Percentiles rank a stretch among this genome's conserved stretches.
Conservation (phyloP, 768 basidiomycete genomes). For the Pholiota molesta region DNA sequence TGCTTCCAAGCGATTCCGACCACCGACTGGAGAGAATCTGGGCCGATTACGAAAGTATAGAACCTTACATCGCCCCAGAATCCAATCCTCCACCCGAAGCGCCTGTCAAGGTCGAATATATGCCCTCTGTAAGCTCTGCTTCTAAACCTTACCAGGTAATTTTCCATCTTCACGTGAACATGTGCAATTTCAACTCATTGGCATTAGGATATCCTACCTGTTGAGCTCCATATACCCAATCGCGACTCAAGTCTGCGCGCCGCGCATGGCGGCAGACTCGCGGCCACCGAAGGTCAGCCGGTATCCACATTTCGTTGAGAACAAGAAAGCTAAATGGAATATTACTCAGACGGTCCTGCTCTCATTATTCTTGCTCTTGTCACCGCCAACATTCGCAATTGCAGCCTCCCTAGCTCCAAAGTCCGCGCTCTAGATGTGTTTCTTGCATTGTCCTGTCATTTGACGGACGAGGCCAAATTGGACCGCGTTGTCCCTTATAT, state of each 20-base stretch:
- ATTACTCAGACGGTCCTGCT: constrained; percentile 76
- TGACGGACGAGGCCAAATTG: constrained; percentile 94
- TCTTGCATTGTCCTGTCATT: constrained; percentile 74
- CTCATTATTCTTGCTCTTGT: constrained; percentile 86
- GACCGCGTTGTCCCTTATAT: constrained; percentile 94
- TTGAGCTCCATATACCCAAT: constrained; percentile 76
- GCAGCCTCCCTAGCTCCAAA: constrained; percentile 83
- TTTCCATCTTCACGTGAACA: constrained; percentile 1
- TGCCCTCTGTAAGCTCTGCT: constrained; percentile 35
- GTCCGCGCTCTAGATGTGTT: constrained; percentile 85
- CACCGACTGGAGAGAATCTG: constrained; percentile 81
- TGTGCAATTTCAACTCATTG: neutral
- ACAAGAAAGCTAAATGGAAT: constrained; percentile 1
- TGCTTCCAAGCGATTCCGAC: constrained; percentile 83
- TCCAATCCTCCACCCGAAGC: constrained; percentile 44
- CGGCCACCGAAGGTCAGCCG: constrained; percentile 63
- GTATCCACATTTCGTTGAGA: neutral
- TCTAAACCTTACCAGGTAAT: constrained; percentile 64
- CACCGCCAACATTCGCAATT: constrained; percentile 89
- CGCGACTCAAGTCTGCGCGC: constrained; percentile 64
- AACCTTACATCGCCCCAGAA: constrained; percentile 65
- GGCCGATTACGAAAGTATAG: constrained; percentile 84
- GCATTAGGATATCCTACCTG: constrained; percentile 73
- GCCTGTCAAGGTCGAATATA: constrained; percentile 61
- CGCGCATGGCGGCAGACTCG: constrained; percentile 45